Evolutionary conservation across 78 protist species (phyloP).

Genomic region (Pigoraptor vietnamica): DNA sequence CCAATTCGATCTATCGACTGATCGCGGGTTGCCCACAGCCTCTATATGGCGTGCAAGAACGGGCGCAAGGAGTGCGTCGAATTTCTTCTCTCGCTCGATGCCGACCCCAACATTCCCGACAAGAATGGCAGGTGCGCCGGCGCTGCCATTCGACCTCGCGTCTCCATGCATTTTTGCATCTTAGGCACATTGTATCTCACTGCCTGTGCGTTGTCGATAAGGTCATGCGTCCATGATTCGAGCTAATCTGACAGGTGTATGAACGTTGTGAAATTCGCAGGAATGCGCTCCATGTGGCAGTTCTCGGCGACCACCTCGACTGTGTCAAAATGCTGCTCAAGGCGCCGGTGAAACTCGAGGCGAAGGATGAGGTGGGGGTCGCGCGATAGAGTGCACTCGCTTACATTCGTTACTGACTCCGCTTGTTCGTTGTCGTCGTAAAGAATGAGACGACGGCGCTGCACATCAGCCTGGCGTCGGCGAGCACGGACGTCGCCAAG

Average conservation of each 20-base stretch:
- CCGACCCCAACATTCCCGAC: background rate
- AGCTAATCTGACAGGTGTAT: background rate
- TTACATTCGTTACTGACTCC: no score
- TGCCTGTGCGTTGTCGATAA: no score
- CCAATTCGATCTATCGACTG: no score
- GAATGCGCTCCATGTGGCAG: background rate
- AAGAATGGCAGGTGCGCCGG: background rate
- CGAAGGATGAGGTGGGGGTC: background rate
- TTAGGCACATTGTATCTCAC: no score
- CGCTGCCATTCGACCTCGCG: no score
- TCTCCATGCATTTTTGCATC: no score
- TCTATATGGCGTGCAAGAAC: background rate
- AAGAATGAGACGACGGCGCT: background rate
- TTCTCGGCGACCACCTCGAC: background rate
- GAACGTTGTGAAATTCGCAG: no score
- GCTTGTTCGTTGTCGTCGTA: background rate
- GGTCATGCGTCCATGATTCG: no score
- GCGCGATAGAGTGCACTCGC: no score
- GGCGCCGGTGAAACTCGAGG: background rate
- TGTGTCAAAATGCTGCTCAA: background rate
- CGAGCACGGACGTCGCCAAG: background rate
- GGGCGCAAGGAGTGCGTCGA: background rate
- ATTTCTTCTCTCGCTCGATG: background rate
- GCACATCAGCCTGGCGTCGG: background rate
- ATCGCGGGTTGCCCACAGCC: no score